Base-by-base conservation (phyloP, 2,329 filamentous ascomycete species). In the Ceratocystis smalleyi region DNA sequence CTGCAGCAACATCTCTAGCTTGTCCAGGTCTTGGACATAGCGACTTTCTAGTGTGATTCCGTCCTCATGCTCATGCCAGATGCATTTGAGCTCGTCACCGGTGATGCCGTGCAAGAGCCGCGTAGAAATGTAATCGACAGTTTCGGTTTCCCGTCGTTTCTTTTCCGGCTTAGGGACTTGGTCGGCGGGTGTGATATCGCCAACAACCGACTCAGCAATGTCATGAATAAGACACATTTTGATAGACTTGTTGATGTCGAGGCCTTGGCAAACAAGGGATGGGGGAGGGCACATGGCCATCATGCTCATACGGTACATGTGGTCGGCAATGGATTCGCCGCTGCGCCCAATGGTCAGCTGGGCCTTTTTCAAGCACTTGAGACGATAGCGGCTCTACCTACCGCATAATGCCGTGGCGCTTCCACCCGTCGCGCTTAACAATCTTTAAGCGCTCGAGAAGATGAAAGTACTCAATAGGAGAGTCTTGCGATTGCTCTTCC, bases 251-350 rank as follows among this genome's bases (percentile, higher is more conserved):
- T 82, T 76, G 55, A 96, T 80, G 73, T 97, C 88, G 71, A 97
- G 79, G 43, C 81, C 65, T 35, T 62, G 81, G 0, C 83, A 75
- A 1, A 84, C 80, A 8, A 96, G 83, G 0, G 87, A 77, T 0
- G 88, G 79, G 1, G 94, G 92, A 1, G 90, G 91, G 68, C 96
- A 83, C 85, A 99, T 89, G 68, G 89, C 91, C 74, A 99, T 90
- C 70, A 99, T 83, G 62, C 91, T 90, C 94, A 99, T 99, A 76
- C 94, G 91, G 76, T 97, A 99, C 94, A 99, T 99, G 81, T 99
- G 94, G 77, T 99, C 94, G 63, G 89, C 83, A 72, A 99, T 96
- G 1, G 90, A 95, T 75, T 99, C 94, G 73, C 89, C 88, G 65
- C 81, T 84, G 45, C 19, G 30, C 6, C 17, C 24, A 32, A 47